These are phyloP conservation scores for Cenchrus americanus DNA, from an alignment of 176 grass and related monocot species.

Conservation along the genomic window DNA sequence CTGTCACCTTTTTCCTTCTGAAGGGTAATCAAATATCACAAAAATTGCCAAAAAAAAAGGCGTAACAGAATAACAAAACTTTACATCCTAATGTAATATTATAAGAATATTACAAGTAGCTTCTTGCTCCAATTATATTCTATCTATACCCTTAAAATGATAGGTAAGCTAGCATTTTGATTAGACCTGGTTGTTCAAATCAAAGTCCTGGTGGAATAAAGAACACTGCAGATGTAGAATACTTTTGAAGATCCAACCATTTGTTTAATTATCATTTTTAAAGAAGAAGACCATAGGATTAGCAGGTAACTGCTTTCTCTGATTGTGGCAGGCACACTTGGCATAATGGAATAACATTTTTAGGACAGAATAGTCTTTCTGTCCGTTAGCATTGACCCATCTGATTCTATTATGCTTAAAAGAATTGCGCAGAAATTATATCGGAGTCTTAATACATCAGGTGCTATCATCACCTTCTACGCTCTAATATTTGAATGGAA, in stretches of 20 bases:
- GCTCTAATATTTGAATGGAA: not conserved
- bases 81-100: not conserved
- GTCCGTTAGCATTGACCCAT: not conserved
- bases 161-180: not conserved
- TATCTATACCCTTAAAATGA: constrained; percentile 25
- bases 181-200: not conserved
- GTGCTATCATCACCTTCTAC: not conserved
- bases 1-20: constrained; percentile 89
- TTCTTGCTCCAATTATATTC: not conserved
- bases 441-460: not conserved
- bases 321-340: not conserved
- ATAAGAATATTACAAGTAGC: not conserved
- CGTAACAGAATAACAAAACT: constrained; percentile 13
- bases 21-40: constrained; percentile 24
- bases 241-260: not conserved
- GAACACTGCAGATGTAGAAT: not conserved
- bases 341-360: not conserved
- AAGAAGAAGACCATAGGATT: not conserved
- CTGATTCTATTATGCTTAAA: not conserved
- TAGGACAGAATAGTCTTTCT: not conserved
- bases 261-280: not conserved
- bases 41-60: constrained; percentile 31
- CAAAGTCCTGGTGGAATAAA: not conserved
- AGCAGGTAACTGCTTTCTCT: not conserved
- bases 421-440: not conserved